Base-by-base conservation (phyloP, 495 filamentous ascomycete genomes). In the Tuber umbilicatum region DNA sequence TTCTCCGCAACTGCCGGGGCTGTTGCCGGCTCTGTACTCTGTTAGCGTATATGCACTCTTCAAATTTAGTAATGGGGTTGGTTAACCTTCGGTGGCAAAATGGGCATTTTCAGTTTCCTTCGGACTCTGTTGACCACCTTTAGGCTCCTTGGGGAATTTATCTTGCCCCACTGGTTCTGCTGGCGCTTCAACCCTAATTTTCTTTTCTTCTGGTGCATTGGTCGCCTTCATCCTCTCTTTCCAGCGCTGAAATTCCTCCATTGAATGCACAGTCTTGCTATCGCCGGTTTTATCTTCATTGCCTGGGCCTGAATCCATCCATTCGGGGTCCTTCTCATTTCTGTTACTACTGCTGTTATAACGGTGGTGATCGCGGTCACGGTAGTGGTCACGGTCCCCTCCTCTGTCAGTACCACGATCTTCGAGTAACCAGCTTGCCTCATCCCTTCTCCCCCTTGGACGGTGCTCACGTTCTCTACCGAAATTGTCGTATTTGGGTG, bases 211-310 rank as follows among this genome's bases (percentile, higher is more conserved):
- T 43, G 73, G 75, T 68, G 68, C 77, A 83, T 82, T 81, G 81
- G 78, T 78, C 40, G 90, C 89, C 83, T 94, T 97, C 94, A 97
- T 96, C 70, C 85, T 86, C 78, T 95, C 92, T 85, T 97, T 97
- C 89, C 96, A 99, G 75, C 91, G 91, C 84, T 97, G 91, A 83
- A 99, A 98, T 73, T 98, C 93, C 80, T 96, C 93, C 81, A 82
- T 82, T 31, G 81, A 82, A 75, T 80, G 81, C 38, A 73, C 81
- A 40, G 72, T 73, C 81, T 92, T 90, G 16, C 92, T 97, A 81
- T 91, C 92, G 27, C 86, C 89, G 73, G 89, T 89, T 68, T 86
- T 82, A 76, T 90, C 90, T 70, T 90, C 88, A 70, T 91, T 92
- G 55, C 89, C 89, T 45, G 89, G 90, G 73, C 92, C 89, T 6